phyloP scores from a whole-genome alignment of 371 early-diverging fungal genomes.

The Syncephalastrum contaminatum region DNA sequence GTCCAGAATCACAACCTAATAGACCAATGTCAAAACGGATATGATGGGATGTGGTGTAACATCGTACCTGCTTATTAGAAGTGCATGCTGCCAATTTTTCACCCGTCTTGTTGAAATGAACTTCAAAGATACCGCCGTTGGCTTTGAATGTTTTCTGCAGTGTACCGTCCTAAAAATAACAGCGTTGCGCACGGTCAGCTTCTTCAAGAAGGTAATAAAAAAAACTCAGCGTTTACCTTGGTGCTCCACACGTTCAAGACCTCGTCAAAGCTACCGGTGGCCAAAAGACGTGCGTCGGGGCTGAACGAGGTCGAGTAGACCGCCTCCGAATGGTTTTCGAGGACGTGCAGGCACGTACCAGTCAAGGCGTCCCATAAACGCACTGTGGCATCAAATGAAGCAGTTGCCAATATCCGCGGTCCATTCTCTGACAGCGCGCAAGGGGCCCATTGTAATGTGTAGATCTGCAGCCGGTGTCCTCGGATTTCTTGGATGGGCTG shows the following conservation, averaged over 20 bases:
- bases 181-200: not conserved
- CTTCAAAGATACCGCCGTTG: conserved; percentile 77
- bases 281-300: conserved; percentile 80
- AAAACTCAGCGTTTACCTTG: conserved; percentile 43
- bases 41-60: not conserved
- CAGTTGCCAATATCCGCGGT: conserved; percentile 68
- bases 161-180: conserved; percentile 51
- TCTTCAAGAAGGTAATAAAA: not conserved
- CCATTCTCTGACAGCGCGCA: conserved; percentile 15
- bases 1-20: conserved; percentile 34
- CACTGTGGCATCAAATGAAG: conserved; percentile 88
- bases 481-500: conserved; percentile 57
- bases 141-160: conserved; percentile 66
- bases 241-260: conserved; percentile 79
- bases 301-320: conserved; percentile 88
- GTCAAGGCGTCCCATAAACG: conserved; percentile 86
- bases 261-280: conserved; percentile 87
- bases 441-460: conserved; percentile 77
- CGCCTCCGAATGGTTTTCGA: conserved; percentile 75
- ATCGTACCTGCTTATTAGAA: conserved; percentile 47
- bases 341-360: conserved; percentile 71
- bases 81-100: conserved; percentile 55
- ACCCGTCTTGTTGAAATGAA: conserved; percentile 68
- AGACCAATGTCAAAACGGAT: not conserved
- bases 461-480: conserved; percentile 79